Evolutionary conservation across 2,329 filamentous ascomycete genomes (phyloP).

Genomic region (Diaporthe sp.): DNA sequence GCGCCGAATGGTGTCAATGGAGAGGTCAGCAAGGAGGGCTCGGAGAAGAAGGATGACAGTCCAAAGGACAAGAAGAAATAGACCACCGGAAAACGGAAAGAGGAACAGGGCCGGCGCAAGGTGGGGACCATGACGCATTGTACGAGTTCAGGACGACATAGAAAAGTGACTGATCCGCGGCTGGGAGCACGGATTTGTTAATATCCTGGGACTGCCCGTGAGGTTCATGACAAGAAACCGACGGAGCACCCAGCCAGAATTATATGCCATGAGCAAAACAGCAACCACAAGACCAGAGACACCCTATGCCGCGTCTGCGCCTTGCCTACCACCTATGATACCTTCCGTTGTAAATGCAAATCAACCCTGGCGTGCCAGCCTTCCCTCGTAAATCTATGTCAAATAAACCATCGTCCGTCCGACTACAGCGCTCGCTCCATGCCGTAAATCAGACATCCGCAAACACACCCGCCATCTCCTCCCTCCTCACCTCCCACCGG

Average conservation of each 20-base stretch:
- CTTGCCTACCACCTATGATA: neutral
- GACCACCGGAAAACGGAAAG: conserved; percentile 43
- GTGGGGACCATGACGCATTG: conserved; percentile 39
- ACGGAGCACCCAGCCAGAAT: conserved; percentile 28
- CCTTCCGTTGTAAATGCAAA: neutral
- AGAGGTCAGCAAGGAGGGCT: conserved; percentile 63
- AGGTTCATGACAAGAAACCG: conserved; percentile 38
- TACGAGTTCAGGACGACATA: conserved; percentile 44
- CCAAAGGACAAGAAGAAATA: conserved; percentile 65
- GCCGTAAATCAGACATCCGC: conserved; percentile 52
- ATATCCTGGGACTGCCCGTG: conserved; percentile 40
- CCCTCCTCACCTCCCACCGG: conserved; percentile 65
- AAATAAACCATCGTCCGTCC: neutral
- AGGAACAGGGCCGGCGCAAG: conserved; percentile 7
- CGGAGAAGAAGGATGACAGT: conserved; percentile 52
- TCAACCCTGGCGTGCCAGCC: neutral
- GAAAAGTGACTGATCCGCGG: conserved; percentile 36
- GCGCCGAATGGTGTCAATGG: conserved; percentile 55
- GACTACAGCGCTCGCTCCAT: neutral
- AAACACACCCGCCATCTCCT: conserved; percentile 81
- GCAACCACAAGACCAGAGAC: neutral
- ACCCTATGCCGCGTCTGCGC: neutral
- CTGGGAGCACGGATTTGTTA: conserved; percentile 42
- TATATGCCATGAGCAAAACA: conserved; percentile 38
- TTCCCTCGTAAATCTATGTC: neutral